Base-by-base conservation (phyloP, 768 basidiomycete genomes). In the Russula olivacea region DNA sequence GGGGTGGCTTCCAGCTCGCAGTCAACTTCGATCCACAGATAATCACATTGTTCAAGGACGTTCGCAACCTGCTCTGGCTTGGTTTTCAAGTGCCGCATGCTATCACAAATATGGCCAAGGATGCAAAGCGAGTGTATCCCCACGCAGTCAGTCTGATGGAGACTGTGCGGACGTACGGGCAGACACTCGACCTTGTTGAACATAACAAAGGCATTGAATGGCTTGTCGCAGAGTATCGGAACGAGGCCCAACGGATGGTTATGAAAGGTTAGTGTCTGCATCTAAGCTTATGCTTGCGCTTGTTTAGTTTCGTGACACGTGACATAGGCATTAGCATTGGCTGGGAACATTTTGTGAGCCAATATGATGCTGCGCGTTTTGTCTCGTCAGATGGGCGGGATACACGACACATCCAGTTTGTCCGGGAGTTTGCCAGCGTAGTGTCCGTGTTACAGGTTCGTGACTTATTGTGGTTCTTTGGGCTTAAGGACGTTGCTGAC, bases 1-100 rank as follows among this genome's bases (percentile, higher is more conserved):
- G 88, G 3, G 88, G 88, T 17, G 86, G 80, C 15, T 91, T 84
- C 74, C 91, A 95, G 74, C 82, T 99, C 3, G 89, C 89, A 9
- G 94, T 98, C 67, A 98, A 98, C 74, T 98, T 98, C 71, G 97
- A 99, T 73, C 91, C 94, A 4, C 96, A 98, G 76, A 93, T 96
- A 68, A 98, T 99, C 74, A 96, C 91, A 34, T 79, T 99, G 30
- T 98, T 98, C 85, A 99, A 99, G 80, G 97, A 98, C 74, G 93
- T 97, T 38, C 82, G 97, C 62, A 97, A 97, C 73, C 71, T 98
- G 68, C 81, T 97, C 36, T 98, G 96, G 96, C 81, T 98, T 65
- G 90, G 90, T 64, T 98, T 96, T 76, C 88, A 89, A 71, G 94
- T 98, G 2, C 96, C 94, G 25, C 93, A 98, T 76, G 86, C 89